Conservation (phyloP, 164 flowering plant species). For the Litsea cubeba region DNA sequence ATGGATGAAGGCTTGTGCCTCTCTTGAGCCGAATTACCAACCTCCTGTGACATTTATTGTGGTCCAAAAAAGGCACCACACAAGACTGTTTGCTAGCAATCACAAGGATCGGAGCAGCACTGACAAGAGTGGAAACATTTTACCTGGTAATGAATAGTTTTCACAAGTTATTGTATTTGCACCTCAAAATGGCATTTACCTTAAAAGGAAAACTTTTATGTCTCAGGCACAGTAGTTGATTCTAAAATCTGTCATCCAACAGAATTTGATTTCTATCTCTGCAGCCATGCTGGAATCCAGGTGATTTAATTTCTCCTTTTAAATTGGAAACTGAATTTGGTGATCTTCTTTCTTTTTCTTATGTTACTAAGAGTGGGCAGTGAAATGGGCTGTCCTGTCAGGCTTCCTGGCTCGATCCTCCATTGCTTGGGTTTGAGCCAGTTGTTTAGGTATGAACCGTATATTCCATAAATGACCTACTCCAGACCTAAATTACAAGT, state of each 20-base stretch:
- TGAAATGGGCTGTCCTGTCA: not conserved
- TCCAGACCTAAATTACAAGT: too few relatives aligned
- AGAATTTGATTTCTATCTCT: conserved; percentile 58
- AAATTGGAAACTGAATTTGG: not conserved
- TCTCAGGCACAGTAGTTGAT: conserved; percentile 67
- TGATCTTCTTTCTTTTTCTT: not conserved
- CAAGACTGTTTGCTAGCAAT: conserved; percentile 15
- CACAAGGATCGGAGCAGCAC: conserved; percentile 12
- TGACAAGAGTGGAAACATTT: conserved; percentile 20
- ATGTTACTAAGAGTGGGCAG: not conserved
- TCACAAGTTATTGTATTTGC: not conserved
- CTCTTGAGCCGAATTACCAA: conserved; percentile 18
- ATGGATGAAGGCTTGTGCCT: conserved; percentile 22
- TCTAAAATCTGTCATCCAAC: conserved; percentile 61
- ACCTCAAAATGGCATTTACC: not conserved
- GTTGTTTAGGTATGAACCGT: not conserved
- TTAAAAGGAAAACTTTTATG: not conserved
- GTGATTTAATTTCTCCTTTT: conserved; percentile 16
- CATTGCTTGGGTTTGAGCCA: not conserved
- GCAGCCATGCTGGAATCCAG: conserved; percentile 69
- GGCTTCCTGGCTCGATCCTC: not conserved
- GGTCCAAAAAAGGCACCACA: conserved; percentile 20
- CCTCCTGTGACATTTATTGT: conserved; percentile 21
- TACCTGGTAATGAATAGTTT: conserved; percentile 15
- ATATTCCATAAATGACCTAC: too few relatives aligned